phyloP scores from a whole-genome alignment of 164 flowering plant genomes.

The Macadamia integrifolia region DNA sequence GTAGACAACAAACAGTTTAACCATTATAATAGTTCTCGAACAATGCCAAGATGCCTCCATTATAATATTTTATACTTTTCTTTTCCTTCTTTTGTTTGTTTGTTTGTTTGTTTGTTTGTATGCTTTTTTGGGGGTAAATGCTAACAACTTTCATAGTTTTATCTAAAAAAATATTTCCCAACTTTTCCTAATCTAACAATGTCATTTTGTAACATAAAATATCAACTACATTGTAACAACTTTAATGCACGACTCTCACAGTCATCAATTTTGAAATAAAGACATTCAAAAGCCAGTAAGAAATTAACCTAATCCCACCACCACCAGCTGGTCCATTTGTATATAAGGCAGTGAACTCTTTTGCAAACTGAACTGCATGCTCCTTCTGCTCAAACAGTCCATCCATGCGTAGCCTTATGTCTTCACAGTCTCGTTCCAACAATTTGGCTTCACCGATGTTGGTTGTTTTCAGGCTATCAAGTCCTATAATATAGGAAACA shows the following conservation, averaged over 20 bases:
- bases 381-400: slow-evolving; percentile 73
- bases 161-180: background rate
- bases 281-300: slow-evolving; percentile 5
- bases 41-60: background rate
- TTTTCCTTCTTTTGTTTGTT: background rate
- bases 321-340: slow-evolving; percentile 99
- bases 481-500: slow-evolving; percentile 74
- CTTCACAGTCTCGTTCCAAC: slow-evolving; percentile 24
- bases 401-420: slow-evolving; percentile 86
- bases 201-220: background rate
- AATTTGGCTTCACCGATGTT: slow-evolving; percentile 12
- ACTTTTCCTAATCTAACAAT: background rate
- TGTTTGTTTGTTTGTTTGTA: no score
- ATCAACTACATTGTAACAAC: background rate
- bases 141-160: background rate
- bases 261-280: background rate
- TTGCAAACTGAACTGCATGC: slow-evolving; percentile 62
- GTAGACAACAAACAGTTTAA: background rate
- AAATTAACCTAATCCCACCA: slow-evolving; percentile 80
- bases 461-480: slow-evolving; percentile 74
- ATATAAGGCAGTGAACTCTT: slow-evolving; percentile 80
- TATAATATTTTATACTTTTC: background rate
- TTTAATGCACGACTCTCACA: background rate
- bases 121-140: background rate
- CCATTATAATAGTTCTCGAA: background rate